These are phyloP conservation scores for Blastobotrys peoriensis DNA, from an alignment of 805 yeast species.

Conservation along the genomic window DNA sequence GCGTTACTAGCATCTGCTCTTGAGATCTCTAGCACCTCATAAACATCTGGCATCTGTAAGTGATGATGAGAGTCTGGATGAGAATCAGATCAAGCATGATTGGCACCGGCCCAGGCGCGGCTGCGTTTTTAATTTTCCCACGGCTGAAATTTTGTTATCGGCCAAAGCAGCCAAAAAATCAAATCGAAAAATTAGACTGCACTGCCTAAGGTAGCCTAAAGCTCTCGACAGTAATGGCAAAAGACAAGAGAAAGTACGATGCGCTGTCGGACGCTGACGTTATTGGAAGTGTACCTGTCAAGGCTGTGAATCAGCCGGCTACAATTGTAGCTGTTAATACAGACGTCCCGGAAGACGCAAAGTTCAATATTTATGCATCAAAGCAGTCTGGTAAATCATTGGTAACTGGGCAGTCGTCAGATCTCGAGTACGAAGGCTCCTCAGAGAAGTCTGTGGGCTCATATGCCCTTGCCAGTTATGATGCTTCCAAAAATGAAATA, in stretches of 20 bases:
- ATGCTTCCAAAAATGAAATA: constrained; percentile 55
- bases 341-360: constrained; percentile 49
- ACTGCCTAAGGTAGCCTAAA: too few relatives aligned
- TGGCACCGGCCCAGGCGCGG: constrained; percentile 5
- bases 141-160: too few relatives aligned
- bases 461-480: constrained; percentile 74
- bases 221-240: too few relatives aligned
- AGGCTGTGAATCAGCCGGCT: neutral
- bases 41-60: constrained; percentile 30
- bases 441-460: constrained; percentile 34
- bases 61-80: neutral
- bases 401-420: constrained; percentile 73
- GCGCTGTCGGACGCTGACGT: neutral
- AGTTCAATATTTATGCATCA: constrained; percentile 57
- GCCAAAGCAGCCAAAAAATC: too few relatives aligned
- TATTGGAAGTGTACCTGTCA: neutral
- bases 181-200: too few relatives aligned
- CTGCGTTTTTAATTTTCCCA: constrained; percentile 5
- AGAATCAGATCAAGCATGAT: neutral
- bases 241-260: constrained; percentile 3
- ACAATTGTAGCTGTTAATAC: constrained; percentile 24
- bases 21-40: constrained; percentile 48
- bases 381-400: constrained; percentile 37
- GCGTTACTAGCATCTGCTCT: constrained; percentile 33
- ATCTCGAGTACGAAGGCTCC: constrained; percentile 65